Evolutionary conservation across 192 early-diverging fungal species (phyloP).

Genomic region (Linnemannia hyalina): DNA sequence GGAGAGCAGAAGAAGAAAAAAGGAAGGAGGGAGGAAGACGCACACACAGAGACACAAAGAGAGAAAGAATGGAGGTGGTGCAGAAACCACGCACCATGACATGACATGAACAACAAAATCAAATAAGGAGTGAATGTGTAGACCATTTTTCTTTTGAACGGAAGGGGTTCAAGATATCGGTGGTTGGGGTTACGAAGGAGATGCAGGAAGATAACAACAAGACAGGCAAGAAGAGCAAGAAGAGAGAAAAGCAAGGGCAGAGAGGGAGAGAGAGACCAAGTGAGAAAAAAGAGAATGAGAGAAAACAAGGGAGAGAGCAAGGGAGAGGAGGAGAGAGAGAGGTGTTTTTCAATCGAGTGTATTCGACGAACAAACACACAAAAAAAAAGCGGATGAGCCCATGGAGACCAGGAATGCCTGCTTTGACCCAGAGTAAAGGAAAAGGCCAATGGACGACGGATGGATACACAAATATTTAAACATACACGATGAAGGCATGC

Average conservation of each 20-base stretch:
- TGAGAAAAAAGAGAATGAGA: background rate
- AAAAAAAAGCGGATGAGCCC: conserved; percentile 15
- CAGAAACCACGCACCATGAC: conserved; percentile 14
- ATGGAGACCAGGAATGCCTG: conserved; percentile 25
- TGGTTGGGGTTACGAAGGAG: conserved; percentile 21
- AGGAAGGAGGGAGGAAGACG: conserved; percentile 3
- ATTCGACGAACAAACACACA: background rate
- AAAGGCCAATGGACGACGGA: background rate
- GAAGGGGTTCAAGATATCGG: conserved; percentile 18
- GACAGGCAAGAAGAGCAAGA: background rate
- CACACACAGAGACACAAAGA: background rate
- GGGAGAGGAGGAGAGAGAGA: background rate
- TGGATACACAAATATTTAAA: background rate
- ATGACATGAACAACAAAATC: background rate
- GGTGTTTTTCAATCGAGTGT: conserved; percentile 13
- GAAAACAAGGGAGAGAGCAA: background rate
- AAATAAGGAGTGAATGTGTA: background rate
- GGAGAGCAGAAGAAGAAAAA: background rate
- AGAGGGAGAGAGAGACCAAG: background rate
- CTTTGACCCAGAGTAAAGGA: conserved; percentile 11
- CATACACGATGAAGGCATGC: conserved; percentile 9
- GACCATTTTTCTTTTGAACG: background rate
- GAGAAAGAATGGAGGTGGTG: background rate
- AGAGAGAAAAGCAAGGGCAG: background rate
- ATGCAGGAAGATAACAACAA: background rate